These are phyloP conservation scores for Dissoconium aciculare DNA, from an alignment of 2,329 filamentous ascomycete species.

Conservation along the genomic window DNA sequence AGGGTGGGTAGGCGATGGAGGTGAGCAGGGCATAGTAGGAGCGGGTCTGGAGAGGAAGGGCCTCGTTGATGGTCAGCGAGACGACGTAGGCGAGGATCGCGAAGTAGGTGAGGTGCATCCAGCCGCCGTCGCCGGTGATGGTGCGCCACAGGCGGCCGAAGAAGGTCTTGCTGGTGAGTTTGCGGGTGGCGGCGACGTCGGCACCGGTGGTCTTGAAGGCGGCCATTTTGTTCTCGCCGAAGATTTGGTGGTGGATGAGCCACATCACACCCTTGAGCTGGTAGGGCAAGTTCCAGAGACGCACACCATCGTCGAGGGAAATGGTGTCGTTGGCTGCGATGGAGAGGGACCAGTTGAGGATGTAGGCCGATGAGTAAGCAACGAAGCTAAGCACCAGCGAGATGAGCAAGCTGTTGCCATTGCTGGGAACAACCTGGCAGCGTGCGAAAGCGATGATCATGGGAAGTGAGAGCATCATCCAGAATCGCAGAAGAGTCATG, in stretches of 20 bases:
- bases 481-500: constrained; percentile 3
- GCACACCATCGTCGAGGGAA: constrained; percentile 8
- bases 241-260: constrained; percentile 8
- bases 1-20: constrained; percentile 8
- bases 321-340: constrained; percentile 7
- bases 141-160: constrained; percentile 5
- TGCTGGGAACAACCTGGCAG: constrained; percentile 5
- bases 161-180: constrained; percentile 3
- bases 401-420: constrained; percentile 3
- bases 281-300: constrained; percentile 11
- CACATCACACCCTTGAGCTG: constrained; percentile 10
- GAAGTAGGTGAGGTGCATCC: constrained; percentile 11
- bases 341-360: constrained; percentile 7
- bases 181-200: constrained; percentile 6
- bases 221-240: constrained; percentile 9
- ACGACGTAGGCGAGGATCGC: constrained; percentile 3
- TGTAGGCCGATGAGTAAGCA: constrained; percentile 8
- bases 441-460: constrained; percentile 5
- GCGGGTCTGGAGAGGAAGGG: background rate
- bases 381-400: constrained; percentile 6
- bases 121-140: constrained; percentile 7
- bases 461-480: constrained; percentile 6
- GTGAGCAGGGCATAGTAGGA: constrained; percentile 5
- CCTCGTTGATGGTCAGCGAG: constrained; percentile 4
- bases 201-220: constrained; percentile 9